Percentiles rank a stretch among this genome's conserved stretches.
phyloP scores from a whole-genome alignment of 192 early-diverging fungal genomes.

The Gigaspora rosea region DNA sequence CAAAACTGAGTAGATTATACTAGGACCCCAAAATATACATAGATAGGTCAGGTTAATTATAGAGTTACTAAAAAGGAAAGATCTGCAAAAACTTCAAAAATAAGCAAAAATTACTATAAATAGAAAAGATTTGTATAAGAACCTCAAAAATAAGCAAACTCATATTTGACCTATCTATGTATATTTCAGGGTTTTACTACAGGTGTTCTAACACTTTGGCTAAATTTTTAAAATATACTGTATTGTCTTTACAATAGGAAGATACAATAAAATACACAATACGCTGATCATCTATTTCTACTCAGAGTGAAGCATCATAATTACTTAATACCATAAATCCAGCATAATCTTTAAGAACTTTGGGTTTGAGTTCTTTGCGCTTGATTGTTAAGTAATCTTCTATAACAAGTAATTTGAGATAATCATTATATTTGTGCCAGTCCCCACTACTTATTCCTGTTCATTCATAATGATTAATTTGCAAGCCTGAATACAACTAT shows the following conservation, averaged over 20 bases:
- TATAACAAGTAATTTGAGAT: background rate
- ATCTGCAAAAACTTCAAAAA: no score
- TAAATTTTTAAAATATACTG: background rate
- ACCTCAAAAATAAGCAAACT: no score
- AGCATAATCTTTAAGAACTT: constrained; percentile 10
- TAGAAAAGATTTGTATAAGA: no score
- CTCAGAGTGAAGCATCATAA: background rate
- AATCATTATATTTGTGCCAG: no score
- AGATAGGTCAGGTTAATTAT: no score
- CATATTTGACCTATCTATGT: no score
- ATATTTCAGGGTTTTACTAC: no score
- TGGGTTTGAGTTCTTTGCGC: background rate
- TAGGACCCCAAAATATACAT: no score
- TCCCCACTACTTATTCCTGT: background rate
- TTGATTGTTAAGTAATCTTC: constrained; percentile 17
- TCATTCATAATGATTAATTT: constrained; percentile 17
- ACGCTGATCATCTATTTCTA: background rate
- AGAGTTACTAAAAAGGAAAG: no score
- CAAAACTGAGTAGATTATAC: background rate
- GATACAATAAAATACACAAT: background rate
- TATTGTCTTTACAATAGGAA: background rate
- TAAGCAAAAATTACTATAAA: no score
- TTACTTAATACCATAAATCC: constrained; percentile 17
- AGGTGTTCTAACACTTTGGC: background rate
- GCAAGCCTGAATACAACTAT: background rate